Evolutionary conservation across 345 rosid genomes (phyloP), one percentile per base, ranked within the genome.

Genomic region (Ricinus communis): DNA sequence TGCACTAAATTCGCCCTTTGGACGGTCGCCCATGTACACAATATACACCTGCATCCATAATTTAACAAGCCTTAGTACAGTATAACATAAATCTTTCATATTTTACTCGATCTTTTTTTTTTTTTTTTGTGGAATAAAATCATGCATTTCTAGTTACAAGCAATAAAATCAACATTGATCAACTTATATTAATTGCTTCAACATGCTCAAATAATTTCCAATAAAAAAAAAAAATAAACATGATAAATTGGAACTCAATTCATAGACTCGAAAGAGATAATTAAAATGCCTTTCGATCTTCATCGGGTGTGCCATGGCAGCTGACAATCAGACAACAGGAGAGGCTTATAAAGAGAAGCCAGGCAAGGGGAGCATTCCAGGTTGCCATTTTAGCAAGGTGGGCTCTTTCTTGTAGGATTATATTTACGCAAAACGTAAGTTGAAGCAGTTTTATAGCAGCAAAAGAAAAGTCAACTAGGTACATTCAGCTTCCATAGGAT

Each of bases 11-110:
- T 79, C 77, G 62, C 72, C 73, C 65, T 69, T 74, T 25, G 83
- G 83, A 41, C 69, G 83, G 38, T 75, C 80, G 3, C 90, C 93
- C 88, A 85, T 82, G 74, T 82, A 85, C 21, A 83, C 87, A 52
- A 85, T 72, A 66, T 80, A 79, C 0, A 71, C 81, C 87, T 81
- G 73, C 43, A 19, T 75, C 31, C 65, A 31, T 36, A 67, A 57
- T 56, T 1, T 22, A 8, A 53, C 16, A 21, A 53, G 16, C 24
- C 7, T 6, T 52, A 6, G 16, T 52, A 15, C 0, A 6, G 5
- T n/a, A n/a, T n/a, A n/a, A n/a, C n/a, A n/a, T n/a, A n/a, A n/a
- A n/a, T n/a, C n/a, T n/a, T n/a, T n/a, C n/a, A n/a, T n/a, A n/a
- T n/a, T n/a, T n/a, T n/a, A n/a, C n/a, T n/a, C n/a, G n/a, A n/a